phyloP scores from a whole-genome alignment of 306 rosid genomes.

The Coriaria nepalensis region DNA sequence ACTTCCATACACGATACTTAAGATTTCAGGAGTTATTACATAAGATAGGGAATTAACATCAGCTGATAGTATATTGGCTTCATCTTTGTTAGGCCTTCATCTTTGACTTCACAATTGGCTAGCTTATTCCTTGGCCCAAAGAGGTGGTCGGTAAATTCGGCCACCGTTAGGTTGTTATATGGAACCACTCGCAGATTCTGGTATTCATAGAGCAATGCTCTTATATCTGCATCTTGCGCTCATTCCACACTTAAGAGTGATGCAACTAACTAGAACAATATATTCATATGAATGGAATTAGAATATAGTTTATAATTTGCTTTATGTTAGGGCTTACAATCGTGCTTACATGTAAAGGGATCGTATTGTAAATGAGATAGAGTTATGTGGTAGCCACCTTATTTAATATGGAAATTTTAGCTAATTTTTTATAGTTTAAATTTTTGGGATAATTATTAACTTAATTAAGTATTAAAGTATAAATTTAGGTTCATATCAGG shows the following conservation, averaged over 20 bases:
- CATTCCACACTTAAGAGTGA: constrained; percentile 10
- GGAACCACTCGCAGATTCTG: constrained; percentile 9
- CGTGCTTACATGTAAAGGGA: no score
- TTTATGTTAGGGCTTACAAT: background rate
- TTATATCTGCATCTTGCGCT: constrained; percentile 21
- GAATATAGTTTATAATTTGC: background rate
- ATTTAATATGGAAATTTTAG: no score
- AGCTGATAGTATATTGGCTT: constrained; percentile 16
- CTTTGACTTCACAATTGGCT: constrained; percentile 15
- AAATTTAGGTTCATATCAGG: no score
- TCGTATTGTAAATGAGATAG: no score
- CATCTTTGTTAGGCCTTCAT: constrained; percentile 20
- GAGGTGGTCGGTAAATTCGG: constrained; percentile 10
- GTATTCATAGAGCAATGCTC: constrained; percentile 9
- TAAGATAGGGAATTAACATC: constrained; percentile 13
- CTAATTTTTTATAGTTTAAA: no score
- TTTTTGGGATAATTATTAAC: no score
- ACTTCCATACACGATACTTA: constrained; percentile 13
- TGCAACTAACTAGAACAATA: constrained; percentile 13
- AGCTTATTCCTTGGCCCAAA: constrained; percentile 12
- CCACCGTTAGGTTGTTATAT: constrained; percentile 17
- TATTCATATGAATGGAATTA: background rate
- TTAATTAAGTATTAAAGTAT: no score
- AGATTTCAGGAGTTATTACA: constrained; percentile 12
- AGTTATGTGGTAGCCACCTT: no score